phyloP scores from a whole-genome alignment of 140 eudicot species.

The Flaveria floridana region DNA sequence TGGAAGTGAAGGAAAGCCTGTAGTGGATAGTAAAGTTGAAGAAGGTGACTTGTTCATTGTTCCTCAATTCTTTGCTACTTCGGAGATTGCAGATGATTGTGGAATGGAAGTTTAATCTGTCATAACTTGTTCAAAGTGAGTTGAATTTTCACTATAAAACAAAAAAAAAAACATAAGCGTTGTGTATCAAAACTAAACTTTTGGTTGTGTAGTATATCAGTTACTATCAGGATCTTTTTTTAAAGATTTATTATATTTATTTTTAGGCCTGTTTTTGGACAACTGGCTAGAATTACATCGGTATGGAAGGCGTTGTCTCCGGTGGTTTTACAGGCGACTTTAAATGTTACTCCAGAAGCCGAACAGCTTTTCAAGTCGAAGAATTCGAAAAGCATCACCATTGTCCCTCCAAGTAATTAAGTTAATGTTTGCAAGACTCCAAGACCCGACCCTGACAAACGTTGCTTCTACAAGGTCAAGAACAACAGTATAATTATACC shows the following conservation, averaged over 20 bases:
- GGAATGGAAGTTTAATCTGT: constrained; percentile 52
- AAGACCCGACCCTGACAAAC: neutral
- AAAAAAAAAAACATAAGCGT: neutral
- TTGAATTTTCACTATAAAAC: neutral
- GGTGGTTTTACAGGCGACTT: constrained; percentile 38
- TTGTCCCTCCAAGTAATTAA: constrained; percentile 10
- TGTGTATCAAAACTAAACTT: too few relatives aligned
- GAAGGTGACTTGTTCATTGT: constrained; percentile 46
- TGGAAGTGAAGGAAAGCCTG: constrained; percentile 36
- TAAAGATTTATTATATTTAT: neutral
- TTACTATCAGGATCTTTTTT: too few relatives aligned
- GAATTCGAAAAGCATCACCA: constrained; percentile 14
- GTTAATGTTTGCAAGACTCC: too few relatives aligned
- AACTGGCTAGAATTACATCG: constrained; percentile 37
- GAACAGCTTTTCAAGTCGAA: constrained; percentile 31
- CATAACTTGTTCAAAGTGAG: constrained; percentile 45
- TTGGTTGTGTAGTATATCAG: too few relatives aligned
- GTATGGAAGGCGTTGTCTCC: constrained; percentile 46
- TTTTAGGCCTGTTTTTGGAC: constrained; percentile 40
- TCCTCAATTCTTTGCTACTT: constrained; percentile 45
- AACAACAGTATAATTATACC: neutral
- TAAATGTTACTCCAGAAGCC: constrained; percentile 35
- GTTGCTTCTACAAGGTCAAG: neutral
- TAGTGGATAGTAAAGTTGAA: constrained; percentile 36
- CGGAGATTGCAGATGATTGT: constrained; percentile 33